A percentile compares a stretch with the other conserved stretches of the same genome.
Conservation (phyloP, 139 green algal genomes). For the Chloropicon primus region DNA sequence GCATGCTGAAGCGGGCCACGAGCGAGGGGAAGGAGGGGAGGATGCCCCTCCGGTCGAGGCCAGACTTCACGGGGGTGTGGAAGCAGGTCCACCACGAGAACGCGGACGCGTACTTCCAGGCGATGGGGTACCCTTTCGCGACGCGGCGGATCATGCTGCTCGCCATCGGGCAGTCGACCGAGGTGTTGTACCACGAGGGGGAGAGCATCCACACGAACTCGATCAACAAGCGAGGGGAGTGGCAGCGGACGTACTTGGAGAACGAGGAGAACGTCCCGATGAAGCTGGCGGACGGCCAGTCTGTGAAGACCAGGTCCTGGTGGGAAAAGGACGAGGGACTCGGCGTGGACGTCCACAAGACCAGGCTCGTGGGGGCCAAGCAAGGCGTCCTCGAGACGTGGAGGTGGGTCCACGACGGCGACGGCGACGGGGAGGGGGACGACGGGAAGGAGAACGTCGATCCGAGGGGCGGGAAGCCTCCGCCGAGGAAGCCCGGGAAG, state of each 20-base stretch:
- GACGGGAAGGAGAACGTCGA: too few relatives aligned
- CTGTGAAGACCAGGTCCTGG: background rate
- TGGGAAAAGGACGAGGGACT: background rate
- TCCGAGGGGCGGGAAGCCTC: too few relatives aligned
- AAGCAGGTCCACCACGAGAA: background rate
- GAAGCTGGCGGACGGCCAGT: background rate
- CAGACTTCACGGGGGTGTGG: background rate
- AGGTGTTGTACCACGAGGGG: background rate
- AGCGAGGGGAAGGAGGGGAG: too few relatives aligned
- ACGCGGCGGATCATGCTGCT: background rate
- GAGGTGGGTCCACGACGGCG: background rate
- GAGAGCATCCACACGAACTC: background rate
- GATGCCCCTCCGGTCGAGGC: too few relatives aligned
- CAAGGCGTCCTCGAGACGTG: background rate
- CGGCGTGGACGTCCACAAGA: background rate
- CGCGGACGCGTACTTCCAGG: background rate
- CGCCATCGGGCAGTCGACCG: background rate
- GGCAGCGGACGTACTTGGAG: background rate
- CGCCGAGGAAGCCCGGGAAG: too few relatives aligned
- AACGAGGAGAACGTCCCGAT: background rate
- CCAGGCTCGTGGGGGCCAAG: background rate
- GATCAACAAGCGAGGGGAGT: background rate
- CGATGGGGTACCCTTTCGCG: background rate
- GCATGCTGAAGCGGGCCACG: background rate
- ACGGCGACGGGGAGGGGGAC: too few relatives aligned